A percentile compares a stretch with the other conserved stretches of the same genome.
Conservation (phyloP, 2,329 filamentous ascomycete genomes). For the Fusarium clavum region DNA sequence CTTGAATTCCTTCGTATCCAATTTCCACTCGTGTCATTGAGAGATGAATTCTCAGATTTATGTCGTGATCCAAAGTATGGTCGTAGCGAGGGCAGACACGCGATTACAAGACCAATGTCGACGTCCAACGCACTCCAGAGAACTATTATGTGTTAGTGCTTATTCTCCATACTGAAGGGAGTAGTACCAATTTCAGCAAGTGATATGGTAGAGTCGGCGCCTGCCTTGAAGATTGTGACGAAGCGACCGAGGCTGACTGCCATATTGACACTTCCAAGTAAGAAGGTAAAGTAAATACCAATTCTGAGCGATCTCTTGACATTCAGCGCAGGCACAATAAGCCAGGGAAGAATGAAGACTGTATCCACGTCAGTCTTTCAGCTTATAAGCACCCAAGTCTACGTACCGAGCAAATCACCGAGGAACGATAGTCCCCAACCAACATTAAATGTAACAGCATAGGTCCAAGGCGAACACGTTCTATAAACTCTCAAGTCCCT, state of each 20-base stretch:
- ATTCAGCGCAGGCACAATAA: constrained; percentile 23
- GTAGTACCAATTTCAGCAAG: constrained; percentile 20
- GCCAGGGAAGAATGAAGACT: constrained; percentile 33
- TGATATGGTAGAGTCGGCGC: constrained; percentile 15
- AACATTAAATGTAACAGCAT: constrained; percentile 18
- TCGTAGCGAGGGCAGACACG: constrained; percentile 32
- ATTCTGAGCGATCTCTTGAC: constrained; percentile 11
- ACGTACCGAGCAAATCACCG: constrained; percentile 16
- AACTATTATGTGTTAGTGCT: background rate
- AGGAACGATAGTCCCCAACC: constrained; percentile 29
- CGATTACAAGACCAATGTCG: constrained; percentile 36
- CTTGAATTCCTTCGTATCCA: background rate
- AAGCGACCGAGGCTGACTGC: constrained; percentile 25
- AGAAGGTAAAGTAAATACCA: constrained; percentile 35
- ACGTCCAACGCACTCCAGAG: constrained; percentile 32
- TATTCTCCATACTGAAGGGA: background rate
- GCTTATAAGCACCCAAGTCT: fast-evolving
- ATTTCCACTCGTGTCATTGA: background rate
- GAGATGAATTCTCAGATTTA: background rate
- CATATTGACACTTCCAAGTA: constrained; percentile 36
- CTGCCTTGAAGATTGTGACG: constrained; percentile 24
- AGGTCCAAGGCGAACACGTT: background rate
- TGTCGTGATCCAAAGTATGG: constrained; percentile 32
- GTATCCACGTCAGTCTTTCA: background rate
- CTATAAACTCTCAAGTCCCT: background rate